A percentile compares a stretch with the other conserved stretches of the same genome.
These are phyloP conservation scores for Candida sanyaensis DNA, from an alignment of 1,139 yeast species.

Conservation along the genomic window DNA sequence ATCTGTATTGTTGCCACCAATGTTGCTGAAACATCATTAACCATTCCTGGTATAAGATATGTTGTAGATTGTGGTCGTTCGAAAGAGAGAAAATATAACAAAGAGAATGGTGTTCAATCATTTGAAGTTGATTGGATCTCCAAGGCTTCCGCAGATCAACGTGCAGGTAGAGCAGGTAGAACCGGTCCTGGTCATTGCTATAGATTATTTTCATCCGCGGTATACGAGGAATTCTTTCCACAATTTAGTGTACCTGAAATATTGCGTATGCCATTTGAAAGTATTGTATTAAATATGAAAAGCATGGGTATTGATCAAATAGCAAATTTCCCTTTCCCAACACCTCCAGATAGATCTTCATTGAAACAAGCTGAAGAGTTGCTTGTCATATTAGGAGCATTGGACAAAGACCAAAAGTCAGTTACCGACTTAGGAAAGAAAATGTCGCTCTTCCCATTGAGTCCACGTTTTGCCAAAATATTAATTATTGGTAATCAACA, in stretches of 20 bases:
- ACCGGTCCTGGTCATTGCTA: slow-evolving; percentile 99
- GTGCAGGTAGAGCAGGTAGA: slow-evolving; percentile 99
- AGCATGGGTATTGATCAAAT: slow-evolving; percentile 95
- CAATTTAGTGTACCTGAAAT: slow-evolving; percentile 90
- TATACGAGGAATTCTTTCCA: slow-evolving; percentile 80
- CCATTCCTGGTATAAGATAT: slow-evolving; percentile 93
- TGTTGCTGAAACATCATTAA: slow-evolving; percentile 96
- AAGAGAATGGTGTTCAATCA: slow-evolving; percentile 88
- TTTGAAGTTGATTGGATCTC: slow-evolving; percentile 92
- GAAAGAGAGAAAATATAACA: slow-evolving; percentile 83
- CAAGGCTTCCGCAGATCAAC: slow-evolving; percentile 93
- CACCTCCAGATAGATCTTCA: slow-evolving; percentile 75
- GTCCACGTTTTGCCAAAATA: slow-evolving; percentile 93
- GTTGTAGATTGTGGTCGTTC: slow-evolving; percentile 96
- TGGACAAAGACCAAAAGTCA: slow-evolving; percentile 47
- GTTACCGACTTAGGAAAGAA: slow-evolving; percentile 80
- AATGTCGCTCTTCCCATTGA: slow-evolving; percentile 90
- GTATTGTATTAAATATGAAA: slow-evolving; percentile 92
- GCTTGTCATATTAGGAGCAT: slow-evolving; percentile 76
- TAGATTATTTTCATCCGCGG: slow-evolving; percentile 91
- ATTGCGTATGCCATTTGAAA: slow-evolving; percentile 92
- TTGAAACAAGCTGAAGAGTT: slow-evolving; percentile 68
- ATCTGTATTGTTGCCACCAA: slow-evolving; percentile 94
- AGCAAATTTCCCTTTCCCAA: slow-evolving; percentile 93
- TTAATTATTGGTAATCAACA: slow-evolving; percentile 85